Conservation (phyloP, 1,139 yeast genomes). For the Zhuliangozyma parablackwelliae region DNA sequence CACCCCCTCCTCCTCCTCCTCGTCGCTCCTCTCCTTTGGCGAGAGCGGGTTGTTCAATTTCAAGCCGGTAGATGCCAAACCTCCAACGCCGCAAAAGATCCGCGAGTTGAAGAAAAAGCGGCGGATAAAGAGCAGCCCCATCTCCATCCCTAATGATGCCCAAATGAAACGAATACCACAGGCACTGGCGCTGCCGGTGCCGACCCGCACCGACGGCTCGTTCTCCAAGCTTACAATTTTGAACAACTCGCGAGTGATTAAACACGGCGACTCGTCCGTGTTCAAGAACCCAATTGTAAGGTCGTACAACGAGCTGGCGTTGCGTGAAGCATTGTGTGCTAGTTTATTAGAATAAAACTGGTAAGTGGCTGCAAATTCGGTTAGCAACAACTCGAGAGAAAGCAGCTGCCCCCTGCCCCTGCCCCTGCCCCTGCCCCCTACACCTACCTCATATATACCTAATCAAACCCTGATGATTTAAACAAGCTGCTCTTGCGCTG, state of each 20-base stretch:
- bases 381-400: conserved; percentile 2
- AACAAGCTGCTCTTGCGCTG: conserved; percentile 13
- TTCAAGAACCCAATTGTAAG: conserved; percentile 38
- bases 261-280: conserved; percentile 40
- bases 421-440: not conserved
- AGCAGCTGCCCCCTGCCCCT: not conserved
- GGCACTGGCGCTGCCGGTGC: conserved; percentile 3
- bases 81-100: conserved; percentile 17
- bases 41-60: not conserved
- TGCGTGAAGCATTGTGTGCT: conserved; percentile 29
- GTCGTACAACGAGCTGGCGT: conserved; percentile 27
- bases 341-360: conserved; percentile 11
- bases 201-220: conserved; percentile 27
- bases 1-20: no score
- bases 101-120: conserved; percentile 13
- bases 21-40: conserved; percentile 1
- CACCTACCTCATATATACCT: conserved; percentile 1
- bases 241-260: conserved; percentile 37
- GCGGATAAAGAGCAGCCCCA: conserved; percentile 15
- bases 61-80: not conserved
- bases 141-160: conserved; percentile 16
- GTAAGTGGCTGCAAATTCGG: conserved; percentile 1
- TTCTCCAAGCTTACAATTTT: conserved; percentile 45
- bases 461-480: conserved; percentile 19
- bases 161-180: conserved; percentile 25